Base-by-base conservation (phyloP, 2,329 filamentous ascomycete species). In the Phoma herbarum region DNA sequence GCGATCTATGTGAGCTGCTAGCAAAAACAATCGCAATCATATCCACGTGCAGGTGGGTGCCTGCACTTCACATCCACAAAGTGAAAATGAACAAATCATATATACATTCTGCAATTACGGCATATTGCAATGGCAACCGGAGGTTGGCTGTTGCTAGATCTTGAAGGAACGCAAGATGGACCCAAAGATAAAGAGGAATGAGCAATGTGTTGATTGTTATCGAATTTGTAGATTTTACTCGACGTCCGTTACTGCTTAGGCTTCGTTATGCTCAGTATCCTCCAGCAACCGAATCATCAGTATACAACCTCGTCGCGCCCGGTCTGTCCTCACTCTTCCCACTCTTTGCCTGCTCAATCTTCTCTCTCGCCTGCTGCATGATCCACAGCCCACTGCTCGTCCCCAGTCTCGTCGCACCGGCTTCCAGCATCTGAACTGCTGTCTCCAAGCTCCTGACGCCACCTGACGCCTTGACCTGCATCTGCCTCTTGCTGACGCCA, bases 401-500 rank as follows among this genome's bases (percentile, higher is more conserved):
- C 8, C 86, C 86, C 60, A 88, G 77, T 37, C 86, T 77, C 39
- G 78, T 80, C 1, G 86, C 85, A 1, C 86, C 86, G 2, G 83
- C 82, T 65, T 83, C 80, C 25, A 87, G 66, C 84, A 88, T 86
- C 63, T 74, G 77, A 44, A 82, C 65, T 57, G 82, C 82, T 60
- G 84, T 82, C 46, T 79, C 79, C 20, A 83, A 69, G 18, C 79
- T 81, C 62, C 83, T 76, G 1, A 88, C 78, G 0, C 85, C 86
- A 3, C 86, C 86, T 59, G 82, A 85, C 8, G 86, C 86, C 73
- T 88, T 87, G 44, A 88, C 84, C 53, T 81, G 75, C 76, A 84
- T 82, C 62, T 70, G 68, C 55, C 64, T 66, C 33, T 59, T 68
- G 49, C 68, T 61, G 3, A 70, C 55, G 9, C 66, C 63, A 65